Percentiles rank a stretch among this genome's conserved stretches.
phyloP scores from a whole-genome alignment of 495 filamentous ascomycete species.

The Daldinia caldariorum region DNA sequence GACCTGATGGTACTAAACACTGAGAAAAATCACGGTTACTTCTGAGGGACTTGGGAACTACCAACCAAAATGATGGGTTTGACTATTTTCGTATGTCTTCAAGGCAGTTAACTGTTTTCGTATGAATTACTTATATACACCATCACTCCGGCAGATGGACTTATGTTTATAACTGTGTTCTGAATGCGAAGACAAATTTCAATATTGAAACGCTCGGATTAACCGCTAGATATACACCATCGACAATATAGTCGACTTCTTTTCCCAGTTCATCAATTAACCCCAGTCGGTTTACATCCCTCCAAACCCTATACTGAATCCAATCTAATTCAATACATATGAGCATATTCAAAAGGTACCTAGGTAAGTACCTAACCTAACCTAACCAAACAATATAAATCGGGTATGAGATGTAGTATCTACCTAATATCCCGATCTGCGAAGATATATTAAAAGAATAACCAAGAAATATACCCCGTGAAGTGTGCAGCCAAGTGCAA shows the following conservation, averaged over 20 bases:
- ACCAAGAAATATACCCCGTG: slow-evolving; percentile 12
- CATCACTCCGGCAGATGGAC: not conserved
- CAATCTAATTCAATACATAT: slow-evolving; percentile 6
- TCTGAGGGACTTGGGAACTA: not conserved
- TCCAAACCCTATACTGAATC: slow-evolving; percentile 26
- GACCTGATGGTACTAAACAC: slow-evolving; percentile 50
- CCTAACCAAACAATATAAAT: slow-evolving; percentile 13
- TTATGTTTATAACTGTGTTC: not conserved
- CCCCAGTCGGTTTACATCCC: slow-evolving; percentile 7
- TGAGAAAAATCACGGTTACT: slow-evolving; percentile 2
- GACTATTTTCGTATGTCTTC: not conserved
- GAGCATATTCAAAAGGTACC: slow-evolving; percentile 24
- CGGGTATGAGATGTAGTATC: slow-evolving; percentile 1
- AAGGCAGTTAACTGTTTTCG: not conserved
- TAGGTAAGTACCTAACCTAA: too few species aligned
- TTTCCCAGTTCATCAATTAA: not conserved
- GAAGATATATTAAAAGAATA: not conserved
- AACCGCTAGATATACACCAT: slow-evolving; percentile 24
- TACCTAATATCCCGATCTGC: slow-evolving; percentile 16
- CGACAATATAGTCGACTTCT: slow-evolving; percentile 20
- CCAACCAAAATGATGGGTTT: not conserved
- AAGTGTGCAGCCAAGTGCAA: not conserved
- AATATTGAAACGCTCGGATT: slow-evolving; percentile 9
- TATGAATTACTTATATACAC: not conserved
- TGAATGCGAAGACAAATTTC: not conserved